phyloP scores from a whole-genome alignment of 768 basidiomycete genomes.

The Calocybe gangraenosa region DNA sequence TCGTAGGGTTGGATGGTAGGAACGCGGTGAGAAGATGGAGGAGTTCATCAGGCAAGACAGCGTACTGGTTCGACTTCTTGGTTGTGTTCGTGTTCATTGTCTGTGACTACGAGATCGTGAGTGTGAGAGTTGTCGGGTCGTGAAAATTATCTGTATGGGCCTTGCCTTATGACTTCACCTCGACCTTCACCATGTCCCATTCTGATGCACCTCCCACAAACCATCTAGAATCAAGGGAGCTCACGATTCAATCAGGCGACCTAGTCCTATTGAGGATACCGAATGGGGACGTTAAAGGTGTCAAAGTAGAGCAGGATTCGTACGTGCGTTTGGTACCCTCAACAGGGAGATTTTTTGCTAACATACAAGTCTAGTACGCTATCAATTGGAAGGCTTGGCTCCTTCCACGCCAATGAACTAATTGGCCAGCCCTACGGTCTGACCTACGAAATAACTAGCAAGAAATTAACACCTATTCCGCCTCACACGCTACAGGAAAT shows the following conservation, averaged over 20 bases:
- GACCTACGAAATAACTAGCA: constrained; percentile 80
- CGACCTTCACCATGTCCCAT: constrained; percentile 9
- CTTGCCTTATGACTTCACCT: neutral
- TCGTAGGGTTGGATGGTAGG: constrained; percentile 37
- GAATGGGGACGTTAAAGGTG: constrained; percentile 70
- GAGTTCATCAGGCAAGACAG: constrained; percentile 50
- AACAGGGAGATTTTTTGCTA: neutral
- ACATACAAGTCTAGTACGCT: constrained; percentile 45
- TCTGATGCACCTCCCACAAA: constrained; percentile 3
- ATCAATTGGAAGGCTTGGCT: constrained; percentile 81
- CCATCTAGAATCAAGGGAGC: constrained; percentile 17
- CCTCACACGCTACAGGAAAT: constrained; percentile 72
- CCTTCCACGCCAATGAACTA: constrained; percentile 74
- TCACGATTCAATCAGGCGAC: constrained; percentile 60
- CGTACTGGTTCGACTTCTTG: constrained; percentile 25
- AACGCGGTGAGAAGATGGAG: constrained; percentile 49
- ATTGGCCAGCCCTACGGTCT: constrained; percentile 83
- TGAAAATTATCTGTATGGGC: too few relatives aligned
- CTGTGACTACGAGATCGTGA: too few relatives aligned
- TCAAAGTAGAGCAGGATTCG: constrained; percentile 72
- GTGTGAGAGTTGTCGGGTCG: too few relatives aligned
- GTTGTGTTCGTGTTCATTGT: constrained; percentile 12
- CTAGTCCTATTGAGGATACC: constrained; percentile 79
- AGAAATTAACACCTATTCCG: constrained; percentile 59
- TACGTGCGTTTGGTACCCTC: constrained; percentile 34